Evolutionary conservation across 2,329 filamentous ascomycete species (phyloP).

Genomic region (Fusarium stilboides): DNA sequence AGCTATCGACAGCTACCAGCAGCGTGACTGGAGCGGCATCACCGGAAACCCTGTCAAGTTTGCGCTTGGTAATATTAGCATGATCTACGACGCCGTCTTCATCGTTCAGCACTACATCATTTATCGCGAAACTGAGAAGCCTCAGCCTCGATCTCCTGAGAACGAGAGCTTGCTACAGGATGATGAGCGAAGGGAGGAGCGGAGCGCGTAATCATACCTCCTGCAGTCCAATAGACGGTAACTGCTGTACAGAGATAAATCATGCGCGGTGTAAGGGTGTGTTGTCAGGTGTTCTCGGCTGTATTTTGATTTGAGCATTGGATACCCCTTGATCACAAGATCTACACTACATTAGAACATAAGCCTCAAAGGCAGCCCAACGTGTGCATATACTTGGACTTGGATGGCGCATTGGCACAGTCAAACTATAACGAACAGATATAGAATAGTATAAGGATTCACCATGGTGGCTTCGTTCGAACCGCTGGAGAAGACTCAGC

Average conservation of each 20-base stretch:
- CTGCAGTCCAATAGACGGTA: neutral
- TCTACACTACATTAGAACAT: constrained; percentile 14
- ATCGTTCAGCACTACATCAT: constrained; percentile 90
- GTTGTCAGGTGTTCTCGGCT: neutral
- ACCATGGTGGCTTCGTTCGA: neutral
- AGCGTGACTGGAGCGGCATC: constrained; percentile 90
- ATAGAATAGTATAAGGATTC: neutral
- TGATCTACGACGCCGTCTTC: constrained; percentile 89
- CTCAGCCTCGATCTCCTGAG: constrained; percentile 34
- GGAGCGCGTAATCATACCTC: neutral
- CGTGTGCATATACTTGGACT: constrained; percentile 1
- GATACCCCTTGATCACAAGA: constrained; percentile 2
- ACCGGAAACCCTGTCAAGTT: constrained; percentile 95
- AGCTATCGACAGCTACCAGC: constrained; percentile 85
- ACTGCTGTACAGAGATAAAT: neutral
- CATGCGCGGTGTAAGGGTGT: neutral
- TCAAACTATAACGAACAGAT: constrained; percentile 4
- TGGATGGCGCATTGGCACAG: neutral
- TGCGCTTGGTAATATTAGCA: constrained; percentile 85
- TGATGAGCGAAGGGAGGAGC: constrained; percentile 50
- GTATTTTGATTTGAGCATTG: constrained; percentile 22
- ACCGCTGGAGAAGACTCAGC: constrained; percentile 13
- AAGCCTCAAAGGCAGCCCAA: constrained; percentile 4
- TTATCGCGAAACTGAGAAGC: constrained; percentile 63
- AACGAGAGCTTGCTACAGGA: constrained; percentile 50